phyloP scores from a whole-genome alignment of 2,329 filamentous ascomycete species.

The Xenosphaeropsis pyriputrescens region DNA sequence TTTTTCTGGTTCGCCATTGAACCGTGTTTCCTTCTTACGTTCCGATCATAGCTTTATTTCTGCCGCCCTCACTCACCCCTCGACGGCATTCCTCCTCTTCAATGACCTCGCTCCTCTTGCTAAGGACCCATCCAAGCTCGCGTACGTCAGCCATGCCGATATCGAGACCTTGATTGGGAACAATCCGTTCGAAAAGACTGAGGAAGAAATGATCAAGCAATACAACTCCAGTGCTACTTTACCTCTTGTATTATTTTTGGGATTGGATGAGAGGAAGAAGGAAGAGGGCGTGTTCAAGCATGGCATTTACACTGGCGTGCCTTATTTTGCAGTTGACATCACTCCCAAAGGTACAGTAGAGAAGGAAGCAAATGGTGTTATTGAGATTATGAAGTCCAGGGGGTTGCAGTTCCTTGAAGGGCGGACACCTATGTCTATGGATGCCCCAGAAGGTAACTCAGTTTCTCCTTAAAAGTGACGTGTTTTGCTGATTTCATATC shows the following conservation, averaged over 20 bases:
- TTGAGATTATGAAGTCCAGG: slow-evolving; percentile 40
- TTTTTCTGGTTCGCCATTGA: slow-evolving; percentile 65
- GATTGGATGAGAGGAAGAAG: slow-evolving; percentile 52
- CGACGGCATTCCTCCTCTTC: slow-evolving; percentile 62
- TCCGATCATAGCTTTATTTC: slow-evolving; percentile 56
- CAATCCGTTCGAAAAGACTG: slow-evolving; percentile 54
- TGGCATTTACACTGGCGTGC: slow-evolving; percentile 60
- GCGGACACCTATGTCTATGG: slow-evolving; percentile 34
- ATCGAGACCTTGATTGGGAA: slow-evolving; percentile 55
- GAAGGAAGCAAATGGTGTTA: slow-evolving; percentile 45
- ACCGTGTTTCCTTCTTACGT: slow-evolving; percentile 68
- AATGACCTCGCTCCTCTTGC: slow-evolving; percentile 65
- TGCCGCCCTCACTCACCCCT: slow-evolving; percentile 48
- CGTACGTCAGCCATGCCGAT: slow-evolving; percentile 54
- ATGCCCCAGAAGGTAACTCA: slow-evolving; percentile 29
- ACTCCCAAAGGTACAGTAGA: slow-evolving; percentile 54
- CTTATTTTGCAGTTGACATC: slow-evolving; percentile 83
- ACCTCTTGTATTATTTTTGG: slow-evolving; percentile 72
- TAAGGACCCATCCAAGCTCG: slow-evolving; percentile 42
- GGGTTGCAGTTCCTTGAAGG: slow-evolving; percentile 55
- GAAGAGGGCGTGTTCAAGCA: slow-evolving; percentile 27
- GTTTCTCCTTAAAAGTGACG: neutral
- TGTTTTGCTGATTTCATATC: no score
- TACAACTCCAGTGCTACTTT: slow-evolving; percentile 58
- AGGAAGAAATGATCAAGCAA: slow-evolving; percentile 56